These are phyloP conservation scores for Aristolochia californica DNA, from an alignment of 164 flowering plant genomes.

Conservation along the genomic window DNA sequence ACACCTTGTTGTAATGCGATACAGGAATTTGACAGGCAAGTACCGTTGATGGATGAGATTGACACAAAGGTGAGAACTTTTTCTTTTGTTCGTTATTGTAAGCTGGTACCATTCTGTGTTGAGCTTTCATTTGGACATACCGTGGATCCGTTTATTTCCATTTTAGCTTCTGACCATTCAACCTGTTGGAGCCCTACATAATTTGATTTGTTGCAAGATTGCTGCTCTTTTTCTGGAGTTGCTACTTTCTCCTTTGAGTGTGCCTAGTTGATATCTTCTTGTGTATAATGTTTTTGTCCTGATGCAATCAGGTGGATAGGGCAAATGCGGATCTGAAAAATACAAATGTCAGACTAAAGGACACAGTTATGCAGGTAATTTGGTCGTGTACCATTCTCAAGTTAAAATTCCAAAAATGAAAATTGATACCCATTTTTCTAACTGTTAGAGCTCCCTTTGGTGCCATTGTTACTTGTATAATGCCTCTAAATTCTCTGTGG, in stretches of 20 bases:
- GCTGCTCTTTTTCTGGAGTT: background rate
- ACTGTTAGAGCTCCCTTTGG: too few species aligned
- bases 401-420: background rate
- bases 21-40: constrained; percentile 94
- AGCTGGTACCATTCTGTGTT: background rate
- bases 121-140: background rate
- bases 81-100: background rate
- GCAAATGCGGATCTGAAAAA: constrained; percentile 89
- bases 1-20: background rate
- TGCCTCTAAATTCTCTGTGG: background rate
- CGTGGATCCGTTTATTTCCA: background rate
- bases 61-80: constrained; percentile 58
- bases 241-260: background rate
- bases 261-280: background rate
- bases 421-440: background rate
- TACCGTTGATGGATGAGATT: constrained; percentile 91
- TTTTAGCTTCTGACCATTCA: background rate
- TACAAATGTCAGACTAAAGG: constrained; percentile 89
- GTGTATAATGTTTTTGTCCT: background rate
- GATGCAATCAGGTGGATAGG: constrained; percentile 57
- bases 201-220: background rate
- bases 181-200: background rate
- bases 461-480: too few species aligned
- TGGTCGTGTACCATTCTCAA: constrained; percentile 1
- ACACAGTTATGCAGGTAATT: constrained; percentile 76